A percentile compares a stretch with the other conserved stretches of the same genome.
These are phyloP conservation scores for Seiridium cupressi DNA, from an alignment of 2,329 filamentous ascomycete species.

Conservation along the genomic window DNA sequence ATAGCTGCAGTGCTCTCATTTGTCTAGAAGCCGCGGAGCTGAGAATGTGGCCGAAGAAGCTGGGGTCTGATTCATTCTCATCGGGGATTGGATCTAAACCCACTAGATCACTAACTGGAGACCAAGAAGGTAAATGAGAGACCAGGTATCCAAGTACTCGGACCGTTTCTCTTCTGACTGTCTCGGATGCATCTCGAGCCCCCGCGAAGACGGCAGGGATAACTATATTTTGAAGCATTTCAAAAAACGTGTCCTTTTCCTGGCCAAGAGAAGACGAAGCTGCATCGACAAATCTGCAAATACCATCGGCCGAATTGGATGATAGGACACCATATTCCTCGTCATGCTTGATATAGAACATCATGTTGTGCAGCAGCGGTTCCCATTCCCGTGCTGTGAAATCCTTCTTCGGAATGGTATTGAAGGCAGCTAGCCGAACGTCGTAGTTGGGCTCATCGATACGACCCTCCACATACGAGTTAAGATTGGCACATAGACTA, in stretches of 20 bases:
- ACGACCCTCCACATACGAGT: conserved; percentile 69
- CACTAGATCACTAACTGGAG: conserved; percentile 70
- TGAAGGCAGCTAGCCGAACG: conserved; percentile 74
- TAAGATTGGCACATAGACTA: conserved; percentile 72
- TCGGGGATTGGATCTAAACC: conserved; percentile 60
- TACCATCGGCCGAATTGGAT: conserved; percentile 74
- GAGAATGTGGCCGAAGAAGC: conserved; percentile 90
- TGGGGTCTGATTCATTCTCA: conserved; percentile 63
- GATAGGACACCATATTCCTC: conserved; percentile 85
- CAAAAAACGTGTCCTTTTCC: conserved; percentile 48
- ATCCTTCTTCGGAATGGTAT: conserved; percentile 58
- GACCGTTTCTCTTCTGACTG: conserved; percentile 80
- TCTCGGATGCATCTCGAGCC: conserved; percentile 74
- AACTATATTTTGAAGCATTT: conserved; percentile 62
- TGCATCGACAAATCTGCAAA: conserved; percentile 75
- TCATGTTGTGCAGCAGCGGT: conserved; percentile 83
- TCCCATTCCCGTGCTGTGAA: conserved; percentile 78
- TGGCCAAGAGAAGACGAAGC: conserved; percentile 42
- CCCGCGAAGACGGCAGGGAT: conserved; percentile 76
- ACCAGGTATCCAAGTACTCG: conserved; percentile 78
- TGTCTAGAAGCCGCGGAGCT: conserved; percentile 87
- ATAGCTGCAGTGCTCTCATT: conserved; percentile 75
- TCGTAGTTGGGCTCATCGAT: conserved; percentile 90
- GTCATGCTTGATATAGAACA: conserved; percentile 81
- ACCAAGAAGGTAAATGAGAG: conserved; percentile 66